Conservation (phyloP, 2,329 filamentous ascomycete genomes). For the Microdochium paspali region DNA sequence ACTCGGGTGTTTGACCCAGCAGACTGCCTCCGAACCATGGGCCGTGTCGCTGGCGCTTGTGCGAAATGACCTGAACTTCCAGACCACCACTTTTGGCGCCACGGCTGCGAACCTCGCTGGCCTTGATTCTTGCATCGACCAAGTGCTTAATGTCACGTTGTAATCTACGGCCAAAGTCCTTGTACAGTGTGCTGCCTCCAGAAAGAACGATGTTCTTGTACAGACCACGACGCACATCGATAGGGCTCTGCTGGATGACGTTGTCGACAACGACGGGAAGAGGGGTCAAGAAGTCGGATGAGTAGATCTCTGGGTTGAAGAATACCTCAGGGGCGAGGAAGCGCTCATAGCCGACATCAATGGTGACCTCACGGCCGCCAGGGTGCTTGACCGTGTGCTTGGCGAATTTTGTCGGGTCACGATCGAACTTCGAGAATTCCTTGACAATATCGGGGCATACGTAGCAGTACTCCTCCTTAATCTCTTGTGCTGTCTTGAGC, state of each 20-base stretch:
- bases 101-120: constrained; percentile 84
- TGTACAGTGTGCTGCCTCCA: constrained; percentile 94
- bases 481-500: constrained; percentile 92
- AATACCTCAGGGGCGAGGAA: constrained; percentile 99
- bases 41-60: constrained; percentile 94
- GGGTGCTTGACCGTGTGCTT: constrained; percentile 83
- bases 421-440: constrained; percentile 91
- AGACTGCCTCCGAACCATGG: constrained; percentile 98
- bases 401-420: constrained; percentile 81
- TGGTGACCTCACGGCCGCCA: constrained; percentile 72
- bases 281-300: constrained; percentile 93
- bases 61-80: constrained; percentile 93
- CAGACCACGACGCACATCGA: constrained; percentile 89
- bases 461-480: constrained; percentile 98
- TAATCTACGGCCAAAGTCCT: constrained; percentile 91
- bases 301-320: constrained; percentile 99
- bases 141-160: constrained; percentile 96
- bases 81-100: constrained; percentile 88
- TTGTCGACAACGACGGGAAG: constrained; percentile 89
- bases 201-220: constrained; percentile 99
- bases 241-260: constrained; percentile 95
- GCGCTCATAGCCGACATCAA: constrained; percentile 95
- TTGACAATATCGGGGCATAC: constrained; percentile 98
- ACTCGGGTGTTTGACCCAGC: constrained; percentile 94
- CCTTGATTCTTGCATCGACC: constrained; percentile 85